Evolutionary conservation across 768 basidiomycete species (phyloP), one percentile per base, ranked within the genome.

Genomic region (Agrocybe chaxingu): DNA sequence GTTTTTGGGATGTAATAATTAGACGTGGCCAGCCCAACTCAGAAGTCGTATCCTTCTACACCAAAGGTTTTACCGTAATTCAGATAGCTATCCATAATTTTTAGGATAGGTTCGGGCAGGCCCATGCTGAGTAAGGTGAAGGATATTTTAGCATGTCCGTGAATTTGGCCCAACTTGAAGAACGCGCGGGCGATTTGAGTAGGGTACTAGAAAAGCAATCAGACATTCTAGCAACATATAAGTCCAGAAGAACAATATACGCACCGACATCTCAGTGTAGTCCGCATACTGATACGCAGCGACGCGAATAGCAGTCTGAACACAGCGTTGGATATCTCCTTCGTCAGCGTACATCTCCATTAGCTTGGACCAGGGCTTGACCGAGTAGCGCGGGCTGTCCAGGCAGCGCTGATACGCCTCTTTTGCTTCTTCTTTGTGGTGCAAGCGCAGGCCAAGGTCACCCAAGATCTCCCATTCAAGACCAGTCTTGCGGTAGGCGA

Each of bases 391-490:
- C 19, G 84, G 79, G 31, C 83, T 75, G 57, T 98, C 97, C 33
- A 98, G 81, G 68, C 93, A 94, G 7, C 95, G 84, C 64, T 97
- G 93, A 64, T 88, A 99, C 3, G 94, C 95, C 64, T 99, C 97
- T 69, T 99, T 98, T 33, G 93, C 94, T 62, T 99, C 97, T 62
- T 99, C 97, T 66, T 92, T 95, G 72, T 98, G 97, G 62, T 96
- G 90, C 48, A 99, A 67, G n/a, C 97, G 84, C 40, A 88, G 61
- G 7, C 95, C 97, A 16, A 99, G 72, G 62, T 98, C 97, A 7
- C 96, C 97, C 18, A 99, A 75, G 41, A 98, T 96, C 71, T 98
- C 97, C 96, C 97, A 99, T 68, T 99, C 97, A 13, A 92, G 69
- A 0, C 91, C 93, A 0, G 96, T 98, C 74, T 98, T 98, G 52